Base-by-base conservation (phyloP, 83 land plant genomes). In the Larix sibirica region DNA sequence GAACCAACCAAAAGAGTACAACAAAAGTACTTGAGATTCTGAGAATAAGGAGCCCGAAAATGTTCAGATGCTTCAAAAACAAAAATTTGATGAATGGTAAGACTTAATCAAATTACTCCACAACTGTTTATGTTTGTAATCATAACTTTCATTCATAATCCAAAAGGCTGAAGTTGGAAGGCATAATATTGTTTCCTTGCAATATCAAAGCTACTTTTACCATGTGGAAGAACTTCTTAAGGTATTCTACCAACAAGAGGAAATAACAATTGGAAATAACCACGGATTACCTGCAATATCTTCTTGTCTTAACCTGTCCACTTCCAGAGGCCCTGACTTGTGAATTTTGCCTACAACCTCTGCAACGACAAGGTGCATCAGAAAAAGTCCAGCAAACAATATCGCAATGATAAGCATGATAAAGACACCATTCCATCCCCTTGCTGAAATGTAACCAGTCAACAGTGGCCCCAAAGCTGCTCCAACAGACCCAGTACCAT, bases 401-500 rank as follows among this genome's bases (percentile, higher is more conserved):
- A 85, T 86, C 12, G 97, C 81, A 60, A 90, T 10, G 58, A 94
- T 88, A 80, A 96, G 95, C 98, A 96, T 90, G 4, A 86, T 9
- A 79, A 96, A 96, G 0, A 96, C 98, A 59, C 86, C 86, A 76
- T 94, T 88, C 97, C 98, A 96, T 62, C 98, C 95, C 24, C 79
- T 87, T 44, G 89, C 87, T 21, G 97, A 96, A 54, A 96, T 88
- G 86, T 94, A 96, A 40, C 98, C 98, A n/a, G 97, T 95, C 75
- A 94, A 73, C n/a, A 96, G 87, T n/a, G 98, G 98, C 5, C 98
- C 98, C 31, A 94, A 28, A 83, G 97, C 98, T 36, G 95, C 97
- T 64, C 98, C 98, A 76, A 94, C 89, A 73, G 98, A 94, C 18
- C 98, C 98, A 82, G 96, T 94, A 0, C 98, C 98, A 83, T 96